Evolutionary conservation across 495 filamentous ascomycete genomes (phyloP).

Genomic region (Neurospora sp.): DNA sequence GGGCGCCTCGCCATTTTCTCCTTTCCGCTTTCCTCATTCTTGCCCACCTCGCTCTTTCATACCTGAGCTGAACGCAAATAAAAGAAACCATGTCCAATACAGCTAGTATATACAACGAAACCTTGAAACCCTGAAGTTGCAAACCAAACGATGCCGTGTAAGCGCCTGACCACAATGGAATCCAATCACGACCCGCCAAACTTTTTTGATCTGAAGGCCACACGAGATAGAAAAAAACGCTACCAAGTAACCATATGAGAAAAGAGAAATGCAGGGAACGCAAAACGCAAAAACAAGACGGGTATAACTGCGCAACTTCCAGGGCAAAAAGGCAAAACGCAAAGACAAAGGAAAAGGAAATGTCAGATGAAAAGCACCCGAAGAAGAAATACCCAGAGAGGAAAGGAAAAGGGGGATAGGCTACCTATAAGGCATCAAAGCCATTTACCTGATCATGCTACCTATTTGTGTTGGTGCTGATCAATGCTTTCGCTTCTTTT

Average conservation of each 20-base stretch:
- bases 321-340: neutral
- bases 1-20: neutral
- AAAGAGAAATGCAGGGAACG: neutral
- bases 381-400: no score
- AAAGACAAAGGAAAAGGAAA: neutral
- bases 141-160: neutral
- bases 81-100: neutral
- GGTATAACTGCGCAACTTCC: neutral
- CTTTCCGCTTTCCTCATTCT: neutral
- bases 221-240: neutral
- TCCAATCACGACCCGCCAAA: no score
- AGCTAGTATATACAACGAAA: neutral
- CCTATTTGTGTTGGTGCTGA: neutral
- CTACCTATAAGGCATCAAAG: no score
- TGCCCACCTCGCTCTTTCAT: neutral
- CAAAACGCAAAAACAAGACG: neutral
- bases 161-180: neutral
- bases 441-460: neutral
- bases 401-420: no score
- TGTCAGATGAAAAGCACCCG: no score
- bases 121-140: neutral
- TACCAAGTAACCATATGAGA: neutral
- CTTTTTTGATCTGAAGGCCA: no score
- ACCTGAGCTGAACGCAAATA: neutral
- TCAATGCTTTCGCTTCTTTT: neutral